Evolutionary conservation across 306 rosid species (phyloP).

Genomic region (Vigna hirtella): DNA sequence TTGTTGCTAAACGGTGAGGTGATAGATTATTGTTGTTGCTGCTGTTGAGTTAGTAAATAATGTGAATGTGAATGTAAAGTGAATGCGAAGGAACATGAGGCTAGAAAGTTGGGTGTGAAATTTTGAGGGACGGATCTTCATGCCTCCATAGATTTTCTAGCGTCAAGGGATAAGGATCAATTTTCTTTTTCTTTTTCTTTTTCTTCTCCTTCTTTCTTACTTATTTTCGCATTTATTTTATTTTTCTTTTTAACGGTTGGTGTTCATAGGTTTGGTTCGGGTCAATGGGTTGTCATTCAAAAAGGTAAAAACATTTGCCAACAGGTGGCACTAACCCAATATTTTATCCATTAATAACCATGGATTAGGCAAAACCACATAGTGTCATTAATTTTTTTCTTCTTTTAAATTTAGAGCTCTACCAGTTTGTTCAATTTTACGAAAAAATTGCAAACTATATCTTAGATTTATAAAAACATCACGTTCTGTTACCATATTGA

Average conservation of each 20-base stretch:
- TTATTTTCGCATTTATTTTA: neutral
- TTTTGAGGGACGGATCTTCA: neutral
- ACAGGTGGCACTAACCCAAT: neutral
- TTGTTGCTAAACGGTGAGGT: neutral
- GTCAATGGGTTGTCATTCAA: neutral
- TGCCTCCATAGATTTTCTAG: slow-evolving; percentile 3
- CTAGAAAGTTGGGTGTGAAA: slow-evolving; percentile 35
- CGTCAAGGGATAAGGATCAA: slow-evolving; percentile 48
- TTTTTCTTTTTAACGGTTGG: neutral
- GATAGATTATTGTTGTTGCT: neutral
- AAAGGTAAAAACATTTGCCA: neutral
- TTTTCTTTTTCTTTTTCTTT: too few relatives aligned
- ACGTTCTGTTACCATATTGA: too few relatives aligned
- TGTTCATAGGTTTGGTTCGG: neutral
- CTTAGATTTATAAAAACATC: neutral
- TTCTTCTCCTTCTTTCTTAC: neutral
- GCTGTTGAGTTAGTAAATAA: neutral
- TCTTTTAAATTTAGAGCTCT: too few relatives aligned
- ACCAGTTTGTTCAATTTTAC: too few relatives aligned
- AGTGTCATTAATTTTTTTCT: neutral
- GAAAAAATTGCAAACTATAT: too few relatives aligned
- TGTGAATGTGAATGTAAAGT: slow-evolving; percentile 7
- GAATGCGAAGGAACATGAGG: slow-evolving; percentile 44
- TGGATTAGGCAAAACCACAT: neutral
- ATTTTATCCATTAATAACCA: neutral